Base-by-base conservation (phyloP, 2,329 filamentous ascomycete genomes). In the Fusarium fracticaudum region DNA sequence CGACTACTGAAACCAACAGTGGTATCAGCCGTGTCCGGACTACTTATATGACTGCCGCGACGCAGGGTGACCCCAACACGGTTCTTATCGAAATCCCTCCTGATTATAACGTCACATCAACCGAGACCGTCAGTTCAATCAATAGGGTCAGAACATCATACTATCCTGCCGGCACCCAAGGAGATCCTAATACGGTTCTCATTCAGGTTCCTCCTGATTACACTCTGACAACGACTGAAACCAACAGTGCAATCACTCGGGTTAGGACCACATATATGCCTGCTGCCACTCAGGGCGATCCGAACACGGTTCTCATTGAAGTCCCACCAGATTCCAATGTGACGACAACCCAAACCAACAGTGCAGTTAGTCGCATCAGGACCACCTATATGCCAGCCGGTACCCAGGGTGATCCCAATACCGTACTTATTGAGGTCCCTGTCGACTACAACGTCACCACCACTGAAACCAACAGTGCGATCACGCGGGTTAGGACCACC, bases 201-300 rank as follows among this genome's bases (percentile, higher is more conserved):
- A 31, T 73, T 3, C 65, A 73, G 13, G 45, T 73, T 5, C 71
- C 71, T 18, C 26, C 59, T 3, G 50, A 69, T 6, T 63, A 68
- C 13, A 69, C 45, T 12, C 43, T 69, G 1, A 69, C 66, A 2
- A 69, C 63, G 6, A 69, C 66, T 1, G 26, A 68, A 22, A 69
- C 64, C 3, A 44, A 44, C 8, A 44, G 41, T 24, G 18, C 48
- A 4, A 69, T 69, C n/a, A 68, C 24, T 11, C 43, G 64, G 4
- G 51, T 43, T 4, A 41, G 41, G 5, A 72, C 69, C 8, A 68
- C 68, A 0, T 72, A 72, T 24, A 44, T 45, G 11, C 35, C 69
- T 14, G 54, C 53, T 3, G 69, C 22, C 5, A 59, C 53, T 1
- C 17, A 67, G 22, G 69, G 64, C 8, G 69, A 72, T 17, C 59